Conservation (phyloP, 176 grass and related monocot species). For the Themeda triandra region DNA sequence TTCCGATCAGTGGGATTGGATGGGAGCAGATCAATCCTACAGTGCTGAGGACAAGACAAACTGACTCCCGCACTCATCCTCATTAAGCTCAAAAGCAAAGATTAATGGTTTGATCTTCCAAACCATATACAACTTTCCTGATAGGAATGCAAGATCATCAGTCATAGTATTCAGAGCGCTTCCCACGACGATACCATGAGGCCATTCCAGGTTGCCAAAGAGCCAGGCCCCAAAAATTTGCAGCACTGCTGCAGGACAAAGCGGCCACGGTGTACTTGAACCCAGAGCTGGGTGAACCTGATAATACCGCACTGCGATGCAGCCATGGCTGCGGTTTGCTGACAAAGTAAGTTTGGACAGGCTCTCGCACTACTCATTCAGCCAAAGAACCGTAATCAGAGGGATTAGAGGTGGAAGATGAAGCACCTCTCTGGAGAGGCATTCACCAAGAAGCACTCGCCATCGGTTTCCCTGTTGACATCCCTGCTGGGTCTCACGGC, state of each 20-base stretch:
- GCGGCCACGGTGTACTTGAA: neutral
- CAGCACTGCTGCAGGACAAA: neutral
- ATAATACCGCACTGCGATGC: neutral
- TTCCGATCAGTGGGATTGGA: neutral
- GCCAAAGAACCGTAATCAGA: neutral
- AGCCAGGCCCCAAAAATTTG: neutral
- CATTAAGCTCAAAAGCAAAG: too few species aligned
- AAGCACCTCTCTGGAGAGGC: neutral
- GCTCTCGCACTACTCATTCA: neutral
- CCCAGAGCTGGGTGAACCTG: neutral
- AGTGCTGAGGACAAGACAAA: too few species aligned
- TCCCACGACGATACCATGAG: neutral
- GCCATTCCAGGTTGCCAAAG: neutral
- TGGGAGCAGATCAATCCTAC: too few species aligned
- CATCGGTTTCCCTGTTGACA: neutral
- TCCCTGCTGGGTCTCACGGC: neutral
- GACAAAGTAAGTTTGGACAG: too few species aligned
- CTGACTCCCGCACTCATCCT: too few species aligned
- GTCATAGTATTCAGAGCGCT: neutral
- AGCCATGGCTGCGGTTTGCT: too few species aligned
- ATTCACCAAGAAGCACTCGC: slow-evolving; percentile 16
- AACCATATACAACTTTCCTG: slow-evolving; percentile 13
- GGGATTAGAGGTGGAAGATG: neutral
- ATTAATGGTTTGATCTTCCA: neutral
- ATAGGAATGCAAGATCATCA: neutral